These are phyloP conservation scores for Cinnamomum micranthum DNA, from an alignment of 164 flowering plant genomes.

Conservation along the genomic window DNA sequence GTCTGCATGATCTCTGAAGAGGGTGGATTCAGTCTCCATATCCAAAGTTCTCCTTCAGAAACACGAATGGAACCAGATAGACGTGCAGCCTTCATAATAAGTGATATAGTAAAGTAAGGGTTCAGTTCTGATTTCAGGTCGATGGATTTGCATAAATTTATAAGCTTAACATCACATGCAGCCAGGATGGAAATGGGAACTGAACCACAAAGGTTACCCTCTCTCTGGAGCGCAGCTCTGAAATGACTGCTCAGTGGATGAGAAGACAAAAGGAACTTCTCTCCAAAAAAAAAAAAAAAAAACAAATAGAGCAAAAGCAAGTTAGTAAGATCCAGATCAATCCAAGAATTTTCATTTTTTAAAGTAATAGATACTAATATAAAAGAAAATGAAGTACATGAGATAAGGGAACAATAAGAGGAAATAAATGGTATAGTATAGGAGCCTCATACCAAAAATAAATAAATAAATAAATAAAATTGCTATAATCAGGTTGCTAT, in stretches of 20 bases:
- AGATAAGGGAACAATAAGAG: not conserved
- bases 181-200: slow-evolving; percentile 66
- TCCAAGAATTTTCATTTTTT: not conserved
- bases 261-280: slow-evolving; percentile 53
- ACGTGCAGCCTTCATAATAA: slow-evolving; percentile 49
- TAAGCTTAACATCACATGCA: slow-evolving; percentile 53
- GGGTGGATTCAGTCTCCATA: slow-evolving; percentile 46
- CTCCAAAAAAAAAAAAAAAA: slow-evolving; percentile 10
- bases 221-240: slow-evolving; percentile 59
- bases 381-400: not conserved
- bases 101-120: slow-evolving; percentile 43
- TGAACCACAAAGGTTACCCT: slow-evolving; percentile 39
- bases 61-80: slow-evolving; percentile 34
- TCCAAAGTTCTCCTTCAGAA: slow-evolving; percentile 47
- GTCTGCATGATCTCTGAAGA: slow-evolving; percentile 41
- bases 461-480: too few species aligned
- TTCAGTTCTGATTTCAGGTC: slow-evolving; percentile 54
- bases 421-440: too few species aligned
- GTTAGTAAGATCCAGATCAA: not conserved
- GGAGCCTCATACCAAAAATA: too few species aligned
- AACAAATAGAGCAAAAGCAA: too few species aligned
- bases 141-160: slow-evolving; percentile 61
- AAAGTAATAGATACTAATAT: not conserved
- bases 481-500: too few species aligned
- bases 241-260: slow-evolving; percentile 85